Evolutionary conservation across 148 eudicot species (phyloP).

Genomic region (Simmondsia chinensis): DNA sequence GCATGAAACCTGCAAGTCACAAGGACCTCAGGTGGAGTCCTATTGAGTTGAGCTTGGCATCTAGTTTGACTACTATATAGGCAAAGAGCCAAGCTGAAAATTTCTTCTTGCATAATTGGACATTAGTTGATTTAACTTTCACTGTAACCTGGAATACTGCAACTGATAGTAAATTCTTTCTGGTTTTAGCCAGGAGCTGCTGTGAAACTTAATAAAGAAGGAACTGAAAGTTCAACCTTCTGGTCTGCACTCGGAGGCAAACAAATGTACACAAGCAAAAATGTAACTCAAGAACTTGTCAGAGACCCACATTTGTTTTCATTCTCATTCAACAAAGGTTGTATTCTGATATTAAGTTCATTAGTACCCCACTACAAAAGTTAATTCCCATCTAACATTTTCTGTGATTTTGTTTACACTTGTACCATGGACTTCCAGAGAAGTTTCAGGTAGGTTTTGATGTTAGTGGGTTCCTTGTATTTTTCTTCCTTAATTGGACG

Average conservation of each 20-base stretch:
- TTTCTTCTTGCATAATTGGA: too few species aligned
- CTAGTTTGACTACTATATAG: too few species aligned
- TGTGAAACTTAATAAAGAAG: conserved; percentile 86
- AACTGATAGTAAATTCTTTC: conserved; percentile 3
- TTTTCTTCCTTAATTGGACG: too few species aligned
- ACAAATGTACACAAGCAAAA: conserved; percentile 72
- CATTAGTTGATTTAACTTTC: not conserved
- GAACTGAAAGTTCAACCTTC: conserved; percentile 91
- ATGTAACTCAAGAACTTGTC: conserved; percentile 51
- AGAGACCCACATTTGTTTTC: conserved; percentile 91
- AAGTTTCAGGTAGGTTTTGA: conserved; percentile 70
- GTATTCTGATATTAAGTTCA: conserved; percentile 9
- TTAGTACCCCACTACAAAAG: too few species aligned
- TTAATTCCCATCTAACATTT: conserved; percentile 18
- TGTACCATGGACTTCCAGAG: conserved; percentile 41
- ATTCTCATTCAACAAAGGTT: conserved; percentile 64
- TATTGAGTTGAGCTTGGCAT: too few species aligned
- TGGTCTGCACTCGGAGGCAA: conserved; percentile 98
- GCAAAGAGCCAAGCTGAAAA: too few species aligned
- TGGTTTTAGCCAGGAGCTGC: conserved; percentile 59
- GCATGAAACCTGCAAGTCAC: too few species aligned
- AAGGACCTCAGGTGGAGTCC: too few species aligned
- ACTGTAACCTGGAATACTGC: too few species aligned
- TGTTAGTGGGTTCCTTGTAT: not conserved
- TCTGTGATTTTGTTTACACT: conserved; percentile 13